Evolutionary conservation across 2,329 filamentous ascomycete genomes (phyloP), one percentile per base, ranked within the genome.

Genomic region (Colletotrichum chrysophilum): DNA sequence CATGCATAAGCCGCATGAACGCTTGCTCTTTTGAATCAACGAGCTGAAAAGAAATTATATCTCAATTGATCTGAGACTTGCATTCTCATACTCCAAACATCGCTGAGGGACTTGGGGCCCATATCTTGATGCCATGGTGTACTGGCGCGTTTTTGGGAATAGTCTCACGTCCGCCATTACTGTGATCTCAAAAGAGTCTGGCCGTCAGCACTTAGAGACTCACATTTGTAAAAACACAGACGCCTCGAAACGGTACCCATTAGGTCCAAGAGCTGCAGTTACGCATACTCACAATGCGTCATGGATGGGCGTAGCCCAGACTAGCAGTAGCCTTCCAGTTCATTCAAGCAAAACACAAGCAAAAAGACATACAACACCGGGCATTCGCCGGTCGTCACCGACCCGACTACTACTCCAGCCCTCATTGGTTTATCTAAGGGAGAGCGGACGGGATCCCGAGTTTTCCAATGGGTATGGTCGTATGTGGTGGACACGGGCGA

Each of bases 401-500:
- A 36, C 34, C 34, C 14, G 14, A 36, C 34, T 36, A 36, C 34
- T 36, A 36, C 34, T 36, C 34, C 34, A 36, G 34, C 34, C 34
- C 34, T 36, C 34, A 16, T 36, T 36, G 6, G 34, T 9, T 38
- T 43, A 43, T 48, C 38, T 12, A n/a, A 0, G 38, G 38, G 38
- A 48, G 38, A 48, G 38, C 38, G 38, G 18, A 48, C 38, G 18
- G 38, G 38, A 48, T 48, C 38, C 38, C 38, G 18, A 48, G 38
- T 12, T 48, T n/a, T 48, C 38, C 18, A 48, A 48, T 48, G 9
- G 38, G 38, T n/a, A 48, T 48, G 38, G 38, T 48, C 38, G 38
- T 48, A 48, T 48, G 38, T 48, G 38, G 18, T n/a, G 18, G 18
- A 10, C 2, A 8, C 0, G 0, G 18, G 0, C 9, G 1, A 10